Conservation (phyloP, 208 protist species). For the Tritrichomonas foetus region DNA sequence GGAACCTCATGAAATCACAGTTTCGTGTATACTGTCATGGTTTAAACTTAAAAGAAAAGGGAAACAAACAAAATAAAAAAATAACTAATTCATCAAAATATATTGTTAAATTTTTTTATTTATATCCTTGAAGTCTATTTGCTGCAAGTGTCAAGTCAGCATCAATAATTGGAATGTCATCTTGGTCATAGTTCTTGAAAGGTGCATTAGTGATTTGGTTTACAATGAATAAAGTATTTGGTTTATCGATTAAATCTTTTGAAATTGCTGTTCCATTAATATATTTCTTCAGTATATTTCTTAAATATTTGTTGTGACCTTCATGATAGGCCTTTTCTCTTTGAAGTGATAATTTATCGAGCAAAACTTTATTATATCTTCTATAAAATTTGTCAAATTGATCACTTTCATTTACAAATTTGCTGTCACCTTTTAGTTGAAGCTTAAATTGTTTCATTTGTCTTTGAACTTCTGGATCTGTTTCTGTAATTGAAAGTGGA, state of each 20-base stretch:
- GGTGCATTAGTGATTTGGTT: constrained; percentile 35
- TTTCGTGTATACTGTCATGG: too few species aligned
- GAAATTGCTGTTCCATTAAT: background rate
- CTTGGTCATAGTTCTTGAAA: background rate
- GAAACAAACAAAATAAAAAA: too few species aligned
- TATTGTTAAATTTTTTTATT: background rate
- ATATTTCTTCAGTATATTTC: background rate
- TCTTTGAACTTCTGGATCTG: constrained; percentile 6
- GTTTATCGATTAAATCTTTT: background rate
- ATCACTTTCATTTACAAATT: constrained; percentile 18
- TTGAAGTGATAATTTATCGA: background rate
- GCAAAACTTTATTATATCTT: constrained; percentile 16
- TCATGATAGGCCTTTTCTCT: background rate
- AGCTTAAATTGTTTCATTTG: constrained; percentile 36
- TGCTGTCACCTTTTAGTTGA: constrained; percentile 10
- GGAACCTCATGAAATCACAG: too few species aligned
- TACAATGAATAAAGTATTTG: constrained; percentile 35
- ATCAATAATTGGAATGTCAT: background rate
- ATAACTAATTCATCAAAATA: too few species aligned
- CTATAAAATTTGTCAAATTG: constrained; percentile 19
- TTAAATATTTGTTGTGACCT: background rate
- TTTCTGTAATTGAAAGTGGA: background rate
- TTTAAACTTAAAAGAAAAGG: too few species aligned
- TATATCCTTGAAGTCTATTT: constrained; percentile 24
- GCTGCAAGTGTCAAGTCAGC: background rate